Percentiles rank a stretch among this genome's conserved stretches.
Conservation (phyloP, 2,329 filamentous ascomycete species). For the Orbilia quercus region DNA sequence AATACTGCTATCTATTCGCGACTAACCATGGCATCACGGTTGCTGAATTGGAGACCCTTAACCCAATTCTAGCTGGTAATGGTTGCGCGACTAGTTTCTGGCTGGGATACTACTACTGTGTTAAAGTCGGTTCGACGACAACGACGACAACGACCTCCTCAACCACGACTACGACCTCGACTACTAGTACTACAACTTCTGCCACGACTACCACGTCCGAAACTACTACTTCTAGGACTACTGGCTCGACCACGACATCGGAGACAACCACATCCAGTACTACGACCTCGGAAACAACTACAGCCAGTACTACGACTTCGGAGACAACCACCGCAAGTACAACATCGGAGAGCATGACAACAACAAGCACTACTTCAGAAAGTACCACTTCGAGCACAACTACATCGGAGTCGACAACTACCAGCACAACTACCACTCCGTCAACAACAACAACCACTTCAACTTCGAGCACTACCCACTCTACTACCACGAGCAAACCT, state of each 20-base stretch:
- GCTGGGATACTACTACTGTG: slow-evolving; percentile 28
- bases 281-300: neutral
- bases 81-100: slow-evolving; percentile 28
- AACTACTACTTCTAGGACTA: neutral
- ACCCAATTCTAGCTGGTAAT: slow-evolving; percentile 12
- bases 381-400: slow-evolving; percentile 1
- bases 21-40: slow-evolving; percentile 16
- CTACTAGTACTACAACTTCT: slow-evolving; percentile 5
- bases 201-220: slow-evolving; percentile 10
- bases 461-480: slow-evolving; percentile 4
- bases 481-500: neutral
- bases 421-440: neutral
- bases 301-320: neutral
- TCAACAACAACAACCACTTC: slow-evolving; percentile 4
- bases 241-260: slow-evolving; percentile 10
- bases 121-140: neutral
- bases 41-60: neutral
- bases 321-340: neutral
- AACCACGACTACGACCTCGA: neutral
- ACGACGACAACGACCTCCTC: neutral
- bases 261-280: slow-evolving; percentile 1
- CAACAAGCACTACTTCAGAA: neutral
- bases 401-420: slow-evolving; percentile 6
- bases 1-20: slow-evolving; percentile 35
- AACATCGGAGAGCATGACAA: slow-evolving; percentile 2